Percentiles rank a stretch among this genome's conserved stretches.
Evolutionary conservation across 129 eudicot genomes (phyloP).

Genomic region (Erigeron canadensis): DNA sequence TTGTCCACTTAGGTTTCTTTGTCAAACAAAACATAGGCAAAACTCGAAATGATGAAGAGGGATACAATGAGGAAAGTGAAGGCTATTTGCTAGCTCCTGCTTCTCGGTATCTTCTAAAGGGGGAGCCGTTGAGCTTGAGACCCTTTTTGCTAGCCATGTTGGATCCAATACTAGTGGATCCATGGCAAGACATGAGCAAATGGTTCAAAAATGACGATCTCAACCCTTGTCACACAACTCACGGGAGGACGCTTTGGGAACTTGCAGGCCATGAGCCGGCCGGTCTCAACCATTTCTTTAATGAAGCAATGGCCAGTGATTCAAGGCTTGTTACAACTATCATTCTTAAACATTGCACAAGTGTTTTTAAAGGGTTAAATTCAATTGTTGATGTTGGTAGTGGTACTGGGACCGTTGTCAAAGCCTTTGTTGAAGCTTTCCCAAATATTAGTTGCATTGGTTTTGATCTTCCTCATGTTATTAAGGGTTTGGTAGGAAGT

Average conservation of each 20-base stretch:
- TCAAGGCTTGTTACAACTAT: too few relatives aligned
- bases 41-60: not conserved
- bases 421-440: too few relatives aligned
- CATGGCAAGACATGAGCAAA: not conserved
- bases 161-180: not conserved
- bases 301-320: too few relatives aligned
- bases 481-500: too few relatives aligned
- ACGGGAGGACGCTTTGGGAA: not conserved
- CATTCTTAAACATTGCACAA: too few relatives aligned
- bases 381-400: too few relatives aligned
- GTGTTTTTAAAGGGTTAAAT: too few relatives aligned
- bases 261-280: too few relatives aligned
- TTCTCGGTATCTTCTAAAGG: not conserved
- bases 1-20: conserved; percentile 21
- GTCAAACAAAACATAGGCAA: not conserved
- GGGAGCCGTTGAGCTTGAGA: not conserved
- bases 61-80: conserved; percentile 4
- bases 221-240: not conserved
- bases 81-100: conserved; percentile 1
- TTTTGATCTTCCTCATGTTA: too few relatives aligned
- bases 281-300: too few relatives aligned
- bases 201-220: not conserved
- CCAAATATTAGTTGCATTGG: too few relatives aligned
- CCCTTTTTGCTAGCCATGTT: not conserved
- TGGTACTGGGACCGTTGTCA: too few relatives aligned